A percentile compares a stretch with the other conserved stretches of the same genome.
Evolutionary conservation across 805 yeast species (phyloP).

Genomic region (Wickerhamiella musiphila): DNA sequence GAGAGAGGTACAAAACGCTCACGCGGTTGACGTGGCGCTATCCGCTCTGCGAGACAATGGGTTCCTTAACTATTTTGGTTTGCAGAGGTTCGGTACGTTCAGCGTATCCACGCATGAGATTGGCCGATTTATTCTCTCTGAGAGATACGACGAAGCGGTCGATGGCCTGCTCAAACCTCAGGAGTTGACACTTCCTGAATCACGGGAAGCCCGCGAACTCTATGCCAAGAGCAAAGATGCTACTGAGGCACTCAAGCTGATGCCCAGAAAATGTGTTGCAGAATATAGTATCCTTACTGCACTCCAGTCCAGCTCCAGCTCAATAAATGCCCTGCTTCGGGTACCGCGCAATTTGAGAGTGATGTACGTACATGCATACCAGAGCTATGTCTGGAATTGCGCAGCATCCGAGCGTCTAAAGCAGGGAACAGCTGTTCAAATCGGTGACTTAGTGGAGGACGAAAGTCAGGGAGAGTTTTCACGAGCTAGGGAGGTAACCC

Average conservation of each 20-base stretch:
- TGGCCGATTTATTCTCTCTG: conserved; percentile 54
- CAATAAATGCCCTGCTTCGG: conserved; percentile 68
- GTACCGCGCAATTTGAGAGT: conserved; percentile 83
- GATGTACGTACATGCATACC: conserved; percentile 96
- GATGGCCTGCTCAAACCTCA: conserved; percentile 73
- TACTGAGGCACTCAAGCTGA: conserved; percentile 39
- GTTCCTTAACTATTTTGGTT: conserved; percentile 88
- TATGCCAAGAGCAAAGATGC: conserved; percentile 70
- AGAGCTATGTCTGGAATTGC: conserved; percentile 85
- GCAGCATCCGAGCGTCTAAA: conserved; percentile 65
- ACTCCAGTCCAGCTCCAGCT: conserved; percentile 33
- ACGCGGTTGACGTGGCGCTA: conserved; percentile 31
- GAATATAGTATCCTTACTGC: conserved; percentile 55
- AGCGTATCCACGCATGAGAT: conserved; percentile 78
- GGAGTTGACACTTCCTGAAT: conserved; percentile 65
- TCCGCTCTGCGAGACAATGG: conserved; percentile 48
- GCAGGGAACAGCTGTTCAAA: conserved; percentile 27
- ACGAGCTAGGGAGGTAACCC: conserved; percentile 59
- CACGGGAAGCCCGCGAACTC: conserved; percentile 61
- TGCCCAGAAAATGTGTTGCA: conserved; percentile 84
- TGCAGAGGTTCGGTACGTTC: conserved; percentile 96
- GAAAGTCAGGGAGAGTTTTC: conserved; percentile 30
- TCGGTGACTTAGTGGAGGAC: conserved; percentile 16
- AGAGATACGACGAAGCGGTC: conserved; percentile 66
- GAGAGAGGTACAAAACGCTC: conserved; percentile 38